These are phyloP conservation scores for Aegilops sharonensis DNA, from an alignment of 176 grass and related monocot genomes.

Conservation along the genomic window DNA sequence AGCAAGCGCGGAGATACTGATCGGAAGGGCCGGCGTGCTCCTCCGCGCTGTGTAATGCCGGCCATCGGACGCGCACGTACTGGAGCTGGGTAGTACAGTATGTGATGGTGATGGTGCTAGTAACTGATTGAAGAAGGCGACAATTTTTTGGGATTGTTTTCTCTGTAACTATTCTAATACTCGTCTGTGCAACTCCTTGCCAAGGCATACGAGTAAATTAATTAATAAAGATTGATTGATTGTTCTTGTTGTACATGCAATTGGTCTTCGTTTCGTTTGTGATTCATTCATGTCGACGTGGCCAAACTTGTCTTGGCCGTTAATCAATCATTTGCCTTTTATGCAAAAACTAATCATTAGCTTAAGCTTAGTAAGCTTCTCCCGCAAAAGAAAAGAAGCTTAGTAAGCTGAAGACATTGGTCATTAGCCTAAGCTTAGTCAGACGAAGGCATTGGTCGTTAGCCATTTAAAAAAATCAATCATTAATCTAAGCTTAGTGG, in stretches of 20 bases:
- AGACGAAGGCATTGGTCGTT: no score
- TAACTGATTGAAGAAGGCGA: not conserved
- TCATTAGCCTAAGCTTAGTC: no score
- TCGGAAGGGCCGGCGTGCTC: no score
- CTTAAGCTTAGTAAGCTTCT: no score
- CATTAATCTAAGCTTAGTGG: no score
- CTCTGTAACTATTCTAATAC: not conserved
- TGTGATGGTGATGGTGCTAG: no score
- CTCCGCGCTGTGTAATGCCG: not conserved
- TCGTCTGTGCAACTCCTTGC: not conserved
- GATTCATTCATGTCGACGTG: not conserved
- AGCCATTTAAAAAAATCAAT: no score
- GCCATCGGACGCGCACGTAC: no score
- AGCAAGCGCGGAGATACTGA: no score
- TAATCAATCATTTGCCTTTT: not conserved
- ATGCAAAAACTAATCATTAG: no score
- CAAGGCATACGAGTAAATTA: not conserved
- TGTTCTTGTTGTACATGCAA: not conserved
- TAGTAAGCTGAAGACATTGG: no score
- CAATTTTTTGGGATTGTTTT: not conserved
- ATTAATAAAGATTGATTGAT: constrained; percentile 6
- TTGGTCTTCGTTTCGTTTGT: not conserved
- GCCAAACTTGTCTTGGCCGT: not conserved
- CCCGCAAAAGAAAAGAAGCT: no score
- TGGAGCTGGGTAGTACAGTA: not conserved